Base-by-base conservation (phyloP, 768 basidiomycete genomes). In the Suillus cothurnatus region DNA sequence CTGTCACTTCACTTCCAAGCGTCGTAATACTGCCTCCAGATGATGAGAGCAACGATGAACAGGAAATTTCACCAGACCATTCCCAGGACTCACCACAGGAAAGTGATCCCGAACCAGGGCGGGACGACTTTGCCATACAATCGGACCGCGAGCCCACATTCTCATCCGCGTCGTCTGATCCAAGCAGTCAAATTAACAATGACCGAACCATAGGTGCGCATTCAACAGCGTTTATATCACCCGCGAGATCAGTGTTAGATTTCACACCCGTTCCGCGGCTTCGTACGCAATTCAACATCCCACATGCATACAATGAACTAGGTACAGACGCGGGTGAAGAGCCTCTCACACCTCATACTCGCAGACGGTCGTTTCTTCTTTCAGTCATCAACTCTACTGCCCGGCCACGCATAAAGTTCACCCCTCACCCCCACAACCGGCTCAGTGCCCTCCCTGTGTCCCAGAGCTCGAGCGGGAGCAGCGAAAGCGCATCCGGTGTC, bases 351-450 rank as follows among this genome's bases (percentile, higher is more conserved):
- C 93, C 92, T 3, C 81, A 85, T 67, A 85, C 88, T 15, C 88
- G 90, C 66, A 87, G 91, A 47, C 86, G 88, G 19, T 93, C 91
- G 1, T 94, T 95, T 79, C 84, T 95, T 15, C 84, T 95, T 45
- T 88, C 88, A 11, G 90, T 95, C 9, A 91, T 95, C 72, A 90
- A 93, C 71, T 93, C 93, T 6, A 92, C 89, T 2, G 80, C 90
- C 5, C 88, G 92, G 38, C 92, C 93, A 0, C 85, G 89, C 11
- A 80, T 86, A 61, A 78, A 77, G 50, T 71, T 76, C 39, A 85
- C 86, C 6, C 84, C 85, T 19, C 81, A 82, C 68, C 80, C 81
- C 15, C 68, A 70, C 21, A 73, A 75, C 31, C 94, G 72, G 83
- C 85, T 71, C 75, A 85, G 69, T 82, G 86, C 26, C 87, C 92